Conservation (phyloP, 75 land plant genomes). For the Chamaecyparis obtusa region DNA sequence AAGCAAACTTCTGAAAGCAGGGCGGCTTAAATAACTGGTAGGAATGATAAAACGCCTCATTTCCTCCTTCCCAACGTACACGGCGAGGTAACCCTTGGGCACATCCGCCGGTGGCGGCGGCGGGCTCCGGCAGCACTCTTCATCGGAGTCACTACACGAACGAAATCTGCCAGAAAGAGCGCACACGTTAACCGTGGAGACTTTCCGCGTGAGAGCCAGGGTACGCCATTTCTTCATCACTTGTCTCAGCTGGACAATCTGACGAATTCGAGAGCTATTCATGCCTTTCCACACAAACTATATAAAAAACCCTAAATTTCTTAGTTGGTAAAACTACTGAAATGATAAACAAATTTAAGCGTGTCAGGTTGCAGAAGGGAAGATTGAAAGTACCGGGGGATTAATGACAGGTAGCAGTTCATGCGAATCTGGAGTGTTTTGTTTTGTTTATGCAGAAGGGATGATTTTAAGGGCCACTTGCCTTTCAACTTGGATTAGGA, state of each 20-base stretch:
- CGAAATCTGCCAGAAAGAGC: neutral
- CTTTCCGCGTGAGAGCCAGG: neutral
- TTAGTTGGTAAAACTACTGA: no score
- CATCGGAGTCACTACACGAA: neutral
- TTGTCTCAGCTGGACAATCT: neutral
- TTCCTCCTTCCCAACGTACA: slow-evolving; percentile 38
- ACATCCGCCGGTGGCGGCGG: slow-evolving; percentile 13
- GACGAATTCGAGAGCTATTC: neutral
- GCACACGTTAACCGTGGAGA: neutral
- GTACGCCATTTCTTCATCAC: neutral
- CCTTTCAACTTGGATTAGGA: no score
- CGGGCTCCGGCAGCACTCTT: neutral
- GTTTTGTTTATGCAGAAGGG: no score
- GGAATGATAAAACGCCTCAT: slow-evolving; percentile 40
- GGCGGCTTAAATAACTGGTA: slow-evolving; percentile 19
- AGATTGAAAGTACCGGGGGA: no score
- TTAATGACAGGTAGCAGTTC: no score
- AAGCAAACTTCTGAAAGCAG: slow-evolving; percentile 24
- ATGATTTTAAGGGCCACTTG: no score
- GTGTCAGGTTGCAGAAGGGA: no score
- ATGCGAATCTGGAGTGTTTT: no score
- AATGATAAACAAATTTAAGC: no score
- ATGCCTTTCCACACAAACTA: no score
- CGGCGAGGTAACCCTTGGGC: slow-evolving; percentile 40
- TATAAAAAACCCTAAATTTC: no score